Evolutionary conservation across 306 rosid species (phyloP).

Genomic region (Carpinus viminea): DNA sequence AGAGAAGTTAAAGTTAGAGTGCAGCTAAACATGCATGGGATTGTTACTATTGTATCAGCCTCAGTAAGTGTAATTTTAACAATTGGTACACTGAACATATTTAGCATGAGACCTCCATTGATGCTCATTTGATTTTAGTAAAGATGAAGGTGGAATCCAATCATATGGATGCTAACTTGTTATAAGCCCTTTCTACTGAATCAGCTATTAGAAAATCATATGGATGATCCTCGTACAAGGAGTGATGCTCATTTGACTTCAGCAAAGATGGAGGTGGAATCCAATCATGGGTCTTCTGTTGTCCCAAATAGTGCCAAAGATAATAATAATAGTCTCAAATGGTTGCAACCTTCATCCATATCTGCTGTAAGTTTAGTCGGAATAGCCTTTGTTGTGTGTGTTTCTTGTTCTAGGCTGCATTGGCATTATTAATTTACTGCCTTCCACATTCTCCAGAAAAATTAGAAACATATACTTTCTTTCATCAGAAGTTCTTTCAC

Average conservation of each 20-base stretch:
- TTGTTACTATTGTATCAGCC: constrained; percentile 50
- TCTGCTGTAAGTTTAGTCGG: constrained; percentile 28
- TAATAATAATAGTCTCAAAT: constrained; percentile 1
- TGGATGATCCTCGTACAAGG: constrained; percentile 23
- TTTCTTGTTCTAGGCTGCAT: not conserved
- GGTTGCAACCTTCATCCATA: constrained; percentile 30
- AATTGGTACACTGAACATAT: not conserved
- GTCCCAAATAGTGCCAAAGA: constrained; percentile 34
- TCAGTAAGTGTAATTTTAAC: constrained; percentile 30
- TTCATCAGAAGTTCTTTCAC: not conserved
- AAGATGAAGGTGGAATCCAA: no score
- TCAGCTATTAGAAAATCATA: constrained; percentile 45
- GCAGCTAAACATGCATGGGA: constrained; percentile 48
- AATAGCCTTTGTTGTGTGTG: not conserved
- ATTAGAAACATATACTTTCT: not conserved
- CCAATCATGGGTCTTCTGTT: constrained; percentile 26
- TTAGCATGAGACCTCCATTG: not conserved
- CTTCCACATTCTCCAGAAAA: not conserved
- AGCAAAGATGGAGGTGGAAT: constrained; percentile 36
- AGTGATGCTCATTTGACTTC: constrained; percentile 24
- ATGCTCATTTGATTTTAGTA: not conserved
- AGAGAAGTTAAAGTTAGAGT: constrained; percentile 54
- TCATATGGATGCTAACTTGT: not conserved
- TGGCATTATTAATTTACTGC: not conserved
- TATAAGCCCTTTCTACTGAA: not conserved